Base-by-base conservation (phyloP, 345 rosid genomes). In the Eucalyptus polybractea region DNA sequence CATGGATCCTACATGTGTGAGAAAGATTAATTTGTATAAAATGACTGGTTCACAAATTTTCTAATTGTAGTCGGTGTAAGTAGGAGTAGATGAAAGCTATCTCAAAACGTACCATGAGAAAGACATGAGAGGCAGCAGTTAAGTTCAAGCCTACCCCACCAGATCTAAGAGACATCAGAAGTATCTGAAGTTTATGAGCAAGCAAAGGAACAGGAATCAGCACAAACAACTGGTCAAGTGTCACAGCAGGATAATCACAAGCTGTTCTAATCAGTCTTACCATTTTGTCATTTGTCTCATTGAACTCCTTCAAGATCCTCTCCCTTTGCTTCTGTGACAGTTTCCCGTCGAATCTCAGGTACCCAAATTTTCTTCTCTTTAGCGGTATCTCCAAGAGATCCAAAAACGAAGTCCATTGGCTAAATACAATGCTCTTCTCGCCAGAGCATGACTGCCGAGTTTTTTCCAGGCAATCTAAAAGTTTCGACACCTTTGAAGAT, bases 371-470 rank as follows among this genome's bases (percentile, higher is more conserved):
- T 88, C 88, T 94, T 88, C 87, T 93, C 90, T 85, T 89, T 89
- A 96, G 81, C 29, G 95, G 94, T 89, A 96, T 94, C 92, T 94
- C 95, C 22, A 95, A 87, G 65, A 94, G 96, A 89, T 95, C 95
- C 81, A 95, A 45, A 90, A 96, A 95, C 15, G 96, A 94, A 89
- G 95, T 94, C 97, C 97, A 93, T 89, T 95, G 97, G 90, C 98
- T 94, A 87, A 96, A 96, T 33, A 96, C 93, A 29, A 95, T 93
- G 92, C 96, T 92, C 92, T 95, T 96, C 90, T 94, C 93, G 0
- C 95, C 93, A 31, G 86, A 91, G 87, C 93, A 92, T 21, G 91
- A 93, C 27, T n/a, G 54, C 76, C 67, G 76, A 58, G 93, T 90
- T 27, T 62, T n/a, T 58, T 94, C 95, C 88, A 95, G 91, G 92